Conservation (phyloP, 495 filamentous ascomycete species). For the Symbiotaphrina buchneri region DNA sequence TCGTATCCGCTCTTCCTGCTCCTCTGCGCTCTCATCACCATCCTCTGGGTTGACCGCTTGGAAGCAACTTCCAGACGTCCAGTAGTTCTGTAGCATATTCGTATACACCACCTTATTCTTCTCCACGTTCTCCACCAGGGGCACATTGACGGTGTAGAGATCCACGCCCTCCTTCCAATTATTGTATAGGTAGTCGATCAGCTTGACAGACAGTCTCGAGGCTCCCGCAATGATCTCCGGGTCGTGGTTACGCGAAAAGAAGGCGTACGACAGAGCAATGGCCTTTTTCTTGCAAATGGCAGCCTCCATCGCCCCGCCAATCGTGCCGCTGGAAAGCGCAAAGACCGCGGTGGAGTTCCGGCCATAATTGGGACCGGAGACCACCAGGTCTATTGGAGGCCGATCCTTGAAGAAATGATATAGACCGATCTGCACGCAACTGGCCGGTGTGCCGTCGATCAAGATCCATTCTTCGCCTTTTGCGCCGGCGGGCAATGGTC, state of each 20-base stretch:
- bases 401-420: constrained; percentile 67
- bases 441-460: constrained; percentile 71
- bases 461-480: constrained; percentile 79
- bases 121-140: constrained; percentile 46
- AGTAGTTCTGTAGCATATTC: constrained; percentile 68
- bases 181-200: constrained; percentile 54
- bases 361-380: constrained; percentile 87
- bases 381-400: constrained; percentile 62
- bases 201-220: constrained; percentile 36
- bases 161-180: constrained; percentile 61
- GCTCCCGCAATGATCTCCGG: constrained; percentile 54
- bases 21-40: constrained; percentile 31
- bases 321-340: constrained; percentile 67
- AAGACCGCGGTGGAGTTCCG: constrained; percentile 86
- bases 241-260: constrained; percentile 62
- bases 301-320: constrained; percentile 82
- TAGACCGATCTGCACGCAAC: constrained; percentile 74
- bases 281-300: constrained; percentile 58
- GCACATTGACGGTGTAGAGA: constrained; percentile 75
- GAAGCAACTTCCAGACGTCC: constrained; percentile 67
- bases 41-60: constrained; percentile 42
- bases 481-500: constrained; percentile 22
- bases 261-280: constrained; percentile 75
- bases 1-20: constrained; percentile 25
- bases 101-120: constrained; percentile 53